Evolutionary conservation across 768 basidiomycete species (phyloP).

Genomic region (Tricholomella constricta): DNA sequence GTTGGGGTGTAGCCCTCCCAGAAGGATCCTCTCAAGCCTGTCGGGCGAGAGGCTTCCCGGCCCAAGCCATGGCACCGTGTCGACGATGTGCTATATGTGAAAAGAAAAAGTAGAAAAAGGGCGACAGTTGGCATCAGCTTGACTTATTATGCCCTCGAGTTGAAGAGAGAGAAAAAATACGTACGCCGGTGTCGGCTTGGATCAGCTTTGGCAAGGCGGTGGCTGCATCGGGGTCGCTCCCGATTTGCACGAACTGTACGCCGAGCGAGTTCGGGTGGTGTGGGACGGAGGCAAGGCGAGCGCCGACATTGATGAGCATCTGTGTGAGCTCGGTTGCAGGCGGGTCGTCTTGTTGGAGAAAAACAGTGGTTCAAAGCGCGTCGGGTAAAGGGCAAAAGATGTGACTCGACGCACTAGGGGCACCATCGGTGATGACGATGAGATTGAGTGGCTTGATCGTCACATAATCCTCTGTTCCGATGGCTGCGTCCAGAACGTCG

Average conservation of each 20-base stretch:
- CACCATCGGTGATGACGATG: slow-evolving; percentile 12
- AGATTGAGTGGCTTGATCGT: slow-evolving; percentile 12
- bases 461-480: background rate
- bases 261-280: slow-evolving; percentile 12
- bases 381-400: too few relatives aligned
- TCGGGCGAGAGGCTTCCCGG: slow-evolving; percentile 5
- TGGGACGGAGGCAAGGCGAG: background rate
- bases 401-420: background rate
- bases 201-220: slow-evolving; percentile 1
- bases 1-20: slow-evolving; percentile 9
- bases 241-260: slow-evolving; percentile 12
- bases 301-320: background rate
- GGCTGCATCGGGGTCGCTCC: background rate
- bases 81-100: slow-evolving; percentile 7
- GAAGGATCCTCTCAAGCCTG: slow-evolving; percentile 8
- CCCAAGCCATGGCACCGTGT: slow-evolving; percentile 3
- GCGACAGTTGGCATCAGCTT: too few relatives aligned
- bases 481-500: slow-evolving; percentile 3
- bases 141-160: too few relatives aligned
- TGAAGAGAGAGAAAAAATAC: background rate
- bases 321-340: slow-evolving; percentile 1
- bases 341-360: background rate
- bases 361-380: too few relatives aligned
- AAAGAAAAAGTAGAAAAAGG: background rate
- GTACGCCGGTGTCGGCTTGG: slow-evolving; percentile 5